Conservation (phyloP, 495 filamentous ascomycete genomes). For the Acidomyces sp. region DNA sequence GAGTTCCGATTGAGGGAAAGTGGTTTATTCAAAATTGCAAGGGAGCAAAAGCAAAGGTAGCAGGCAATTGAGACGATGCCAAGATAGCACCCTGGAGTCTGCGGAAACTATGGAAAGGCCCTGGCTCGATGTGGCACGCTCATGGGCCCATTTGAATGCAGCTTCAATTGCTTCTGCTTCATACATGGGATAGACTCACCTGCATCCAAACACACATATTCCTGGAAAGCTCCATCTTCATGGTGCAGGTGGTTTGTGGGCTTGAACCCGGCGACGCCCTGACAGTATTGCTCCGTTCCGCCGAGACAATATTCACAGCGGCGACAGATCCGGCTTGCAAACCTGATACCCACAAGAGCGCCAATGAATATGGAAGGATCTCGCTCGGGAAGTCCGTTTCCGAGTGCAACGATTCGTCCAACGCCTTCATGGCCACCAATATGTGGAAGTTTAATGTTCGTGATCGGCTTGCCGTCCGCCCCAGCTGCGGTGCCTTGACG, state of each 20-base stretch:
- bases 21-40: too few relatives aligned
- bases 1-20: too few relatives aligned
- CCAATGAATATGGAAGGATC: constrained; percentile 29
- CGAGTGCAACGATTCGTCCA: constrained; percentile 33
- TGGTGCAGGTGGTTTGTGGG: constrained; percentile 39
- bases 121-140: too few relatives aligned
- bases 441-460: constrained; percentile 37
- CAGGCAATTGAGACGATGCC: too few relatives aligned
- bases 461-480: constrained; percentile 34
- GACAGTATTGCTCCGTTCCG: constrained; percentile 34
- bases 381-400: constrained; percentile 21
- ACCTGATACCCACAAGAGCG: constrained; percentile 35
- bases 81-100: too few relatives aligned
- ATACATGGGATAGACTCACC: too few relatives aligned
- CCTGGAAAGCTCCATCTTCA: constrained; percentile 48
- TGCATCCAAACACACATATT: constrained; percentile 49
- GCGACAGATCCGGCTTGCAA: constrained; percentile 35
- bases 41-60: too few relatives aligned
- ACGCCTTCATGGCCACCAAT: constrained; percentile 40
- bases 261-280: constrained; percentile 22
- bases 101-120: too few relatives aligned
- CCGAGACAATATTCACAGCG: constrained; percentile 38
- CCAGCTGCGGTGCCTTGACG: constrained; percentile 31
- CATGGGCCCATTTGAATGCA: too few relatives aligned
- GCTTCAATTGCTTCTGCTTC: too few relatives aligned